Conservation (phyloP, 2,329 filamentous ascomycete species). For the Fonsecaea multimorphosa region DNA sequence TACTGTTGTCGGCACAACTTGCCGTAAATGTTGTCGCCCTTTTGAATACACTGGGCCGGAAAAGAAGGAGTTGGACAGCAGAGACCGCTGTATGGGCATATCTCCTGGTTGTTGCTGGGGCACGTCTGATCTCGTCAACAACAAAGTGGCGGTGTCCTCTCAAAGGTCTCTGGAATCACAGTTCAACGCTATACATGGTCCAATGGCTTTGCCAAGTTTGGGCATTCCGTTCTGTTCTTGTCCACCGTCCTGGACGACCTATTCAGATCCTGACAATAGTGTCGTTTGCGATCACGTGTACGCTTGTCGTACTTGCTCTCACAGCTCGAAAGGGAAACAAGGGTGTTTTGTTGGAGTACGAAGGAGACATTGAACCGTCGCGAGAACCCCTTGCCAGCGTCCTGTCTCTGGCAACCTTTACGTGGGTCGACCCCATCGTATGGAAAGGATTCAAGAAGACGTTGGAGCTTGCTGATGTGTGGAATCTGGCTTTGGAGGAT, state of each 20-base stretch:
- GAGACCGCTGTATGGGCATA: conserved; percentile 81
- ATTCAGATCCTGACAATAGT: conserved; percentile 70
- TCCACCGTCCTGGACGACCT: conserved; percentile 72
- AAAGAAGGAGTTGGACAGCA: conserved; percentile 45
- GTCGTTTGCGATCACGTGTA: conserved; percentile 75
- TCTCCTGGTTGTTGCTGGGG: conserved; percentile 72
- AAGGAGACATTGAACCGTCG: conserved; percentile 85
- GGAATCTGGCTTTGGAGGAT: conserved; percentile 87
- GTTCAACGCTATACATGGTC: conserved; percentile 77
- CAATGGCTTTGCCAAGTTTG: conserved; percentile 80
- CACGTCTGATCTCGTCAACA: conserved; percentile 71
- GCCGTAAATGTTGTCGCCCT: conserved; percentile 66
- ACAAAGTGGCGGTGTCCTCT: conserved; percentile 68
- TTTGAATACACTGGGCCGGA: conserved; percentile 7
- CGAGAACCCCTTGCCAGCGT: conserved; percentile 86
- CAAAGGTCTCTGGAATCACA: conserved; percentile 89
- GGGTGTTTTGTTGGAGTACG: conserved; percentile 83
- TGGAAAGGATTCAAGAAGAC: conserved; percentile 86
- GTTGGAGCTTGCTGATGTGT: conserved; percentile 82
- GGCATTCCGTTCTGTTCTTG: conserved; percentile 82
- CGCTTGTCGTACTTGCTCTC: conserved; percentile 77
- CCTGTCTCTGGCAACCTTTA: conserved; percentile 84
- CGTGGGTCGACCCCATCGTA: conserved; percentile 89
- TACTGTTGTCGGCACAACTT: conserved; percentile 74
- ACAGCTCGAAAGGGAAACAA: conserved; percentile 92